Evolutionary conservation across 2,329 filamentous ascomycete species (phyloP), one percentile per base, ranked within the genome.

Genomic region (Scytalidium sp.): DNA sequence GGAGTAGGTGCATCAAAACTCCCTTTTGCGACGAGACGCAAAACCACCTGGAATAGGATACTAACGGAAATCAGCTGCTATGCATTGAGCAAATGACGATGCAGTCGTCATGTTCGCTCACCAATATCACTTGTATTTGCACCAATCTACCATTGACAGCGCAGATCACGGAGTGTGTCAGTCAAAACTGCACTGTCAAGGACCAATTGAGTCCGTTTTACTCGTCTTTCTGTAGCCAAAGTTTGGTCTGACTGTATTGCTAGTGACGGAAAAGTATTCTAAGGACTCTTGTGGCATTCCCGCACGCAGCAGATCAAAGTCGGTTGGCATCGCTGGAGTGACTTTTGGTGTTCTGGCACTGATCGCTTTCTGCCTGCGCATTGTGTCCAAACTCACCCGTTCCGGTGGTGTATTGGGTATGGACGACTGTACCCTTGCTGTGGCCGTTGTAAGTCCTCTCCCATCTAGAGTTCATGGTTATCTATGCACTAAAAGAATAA

Each of bases 71-170:
- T 19, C 36, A 47, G 45, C 19, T 47, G 21, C 36, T 47, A 10
- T 47, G 45, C 19, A 47, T 47, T 27, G 45, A 27, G 21, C 6
- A 13, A 22, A n/a, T 13, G 19, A 47, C 45, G 13, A 11, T 47
- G 45, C 22, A 47, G 21, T 47, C 45, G 25, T 41, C 45, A 22
- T 47, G 45, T 23, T 47, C 45, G 13, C 32, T 47, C 8, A 47
- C 20, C 19, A 27, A 47, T 19, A 41, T 41, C 8, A 22, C 45
- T 36, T 47, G 45, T 22, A 47, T 47, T 41, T 47, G 45, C 19
- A 41, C 11, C 10, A 47, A 47, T 29, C 13, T 21, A 15, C 19
- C 21, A 15, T 41, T 47, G 36, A 41, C 15, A 4, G 17, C 45
- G 5, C 19, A n/a, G n/a, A 47, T 41, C 36, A 47, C 45, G 3